Conservation (phyloP, 345 rosid genomes). For the Euclidium syriacum region DNA sequence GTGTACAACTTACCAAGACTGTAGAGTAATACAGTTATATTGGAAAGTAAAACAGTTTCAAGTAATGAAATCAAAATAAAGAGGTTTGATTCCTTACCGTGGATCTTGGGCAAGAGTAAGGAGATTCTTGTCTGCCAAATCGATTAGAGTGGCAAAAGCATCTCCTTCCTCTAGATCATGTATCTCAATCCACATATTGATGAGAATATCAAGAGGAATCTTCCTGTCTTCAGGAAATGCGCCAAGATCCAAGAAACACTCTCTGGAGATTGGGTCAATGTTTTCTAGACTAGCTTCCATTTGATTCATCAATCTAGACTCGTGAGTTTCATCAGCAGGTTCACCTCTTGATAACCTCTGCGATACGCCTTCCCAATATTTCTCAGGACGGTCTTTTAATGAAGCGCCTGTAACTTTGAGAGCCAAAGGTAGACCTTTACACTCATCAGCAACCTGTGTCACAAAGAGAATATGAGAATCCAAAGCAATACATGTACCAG, state of each 20-base stretch:
- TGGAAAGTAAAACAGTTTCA: background rate
- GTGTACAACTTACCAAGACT: constrained; percentile 69
- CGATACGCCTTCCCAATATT: constrained; percentile 64
- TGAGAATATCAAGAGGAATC: constrained; percentile 81
- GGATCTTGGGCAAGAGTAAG: constrained; percentile 77
- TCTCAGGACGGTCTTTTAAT: constrained; percentile 50
- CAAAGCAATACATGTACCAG: background rate
- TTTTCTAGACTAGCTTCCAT: constrained; percentile 67
- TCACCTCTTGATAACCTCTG: constrained; percentile 61
- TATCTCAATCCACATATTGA: constrained; percentile 80
- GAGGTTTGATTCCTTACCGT: constrained; percentile 33
- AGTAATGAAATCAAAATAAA: background rate
- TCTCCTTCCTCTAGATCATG: constrained; percentile 53
- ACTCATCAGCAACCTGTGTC: constrained; percentile 65
- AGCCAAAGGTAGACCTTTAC: constrained; percentile 93
- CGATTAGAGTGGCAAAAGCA: constrained; percentile 64
- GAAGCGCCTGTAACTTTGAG: constrained; percentile 95
- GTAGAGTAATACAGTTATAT: no score
- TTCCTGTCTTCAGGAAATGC: constrained; percentile 91
- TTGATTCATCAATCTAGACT: constrained; percentile 55
- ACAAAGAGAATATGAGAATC: constrained; percentile 6
- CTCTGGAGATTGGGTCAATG: constrained; percentile 45
- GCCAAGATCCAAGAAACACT: constrained; percentile 90
- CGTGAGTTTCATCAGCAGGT: constrained; percentile 70
- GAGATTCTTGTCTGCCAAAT: constrained; percentile 75